These are phyloP conservation scores for Moesziomyces sp. DNA, from an alignment of 1,284 basidiomycete species.

Conservation along the genomic window DNA sequence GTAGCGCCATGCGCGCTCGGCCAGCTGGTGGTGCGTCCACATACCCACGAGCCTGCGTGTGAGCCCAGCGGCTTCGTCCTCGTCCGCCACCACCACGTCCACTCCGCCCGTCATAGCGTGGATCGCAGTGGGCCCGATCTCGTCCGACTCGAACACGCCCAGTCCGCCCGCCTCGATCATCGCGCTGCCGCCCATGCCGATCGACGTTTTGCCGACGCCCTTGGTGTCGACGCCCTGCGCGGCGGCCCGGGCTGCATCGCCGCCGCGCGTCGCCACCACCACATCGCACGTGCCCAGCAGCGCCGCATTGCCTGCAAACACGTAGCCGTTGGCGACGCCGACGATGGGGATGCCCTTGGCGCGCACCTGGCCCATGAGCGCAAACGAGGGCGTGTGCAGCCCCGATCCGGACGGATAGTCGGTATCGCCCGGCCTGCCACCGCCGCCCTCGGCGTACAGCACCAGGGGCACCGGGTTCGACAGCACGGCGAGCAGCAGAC, in stretches of 20 bases:
- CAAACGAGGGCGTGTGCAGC: slow-evolving; percentile 47
- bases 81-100: slow-evolving; percentile 43
- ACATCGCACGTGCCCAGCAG: slow-evolving; percentile 53
- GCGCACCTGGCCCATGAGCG: slow-evolving; percentile 41
- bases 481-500: slow-evolving; percentile 30
- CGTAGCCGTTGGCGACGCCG: slow-evolving; percentile 50
- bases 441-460: slow-evolving; percentile 56
- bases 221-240: not conserved
- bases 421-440: slow-evolving; percentile 51
- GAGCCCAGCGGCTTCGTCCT: slow-evolving; percentile 28
- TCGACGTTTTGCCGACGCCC: slow-evolving; percentile 22
- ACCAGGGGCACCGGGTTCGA: slow-evolving; percentile 42
- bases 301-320: slow-evolving; percentile 56
- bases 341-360: slow-evolving; percentile 42
- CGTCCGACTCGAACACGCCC: slow-evolving; percentile 38
- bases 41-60: slow-evolving; percentile 27
- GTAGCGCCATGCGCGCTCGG: slow-evolving; percentile 19
- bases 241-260: slow-evolving; percentile 5
- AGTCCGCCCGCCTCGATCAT: slow-evolving; percentile 57
- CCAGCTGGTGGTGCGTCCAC: slow-evolving; percentile 31
- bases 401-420: slow-evolving; percentile 28
- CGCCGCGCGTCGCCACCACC: slow-evolving; percentile 40
- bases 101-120: slow-evolving; percentile 44
- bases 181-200: slow-evolving; percentile 53
- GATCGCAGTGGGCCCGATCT: slow-evolving; percentile 36